Base-by-base conservation (phyloP, 2,329 filamentous ascomycete genomes). In the Rhynchosporium agropyri region DNA sequence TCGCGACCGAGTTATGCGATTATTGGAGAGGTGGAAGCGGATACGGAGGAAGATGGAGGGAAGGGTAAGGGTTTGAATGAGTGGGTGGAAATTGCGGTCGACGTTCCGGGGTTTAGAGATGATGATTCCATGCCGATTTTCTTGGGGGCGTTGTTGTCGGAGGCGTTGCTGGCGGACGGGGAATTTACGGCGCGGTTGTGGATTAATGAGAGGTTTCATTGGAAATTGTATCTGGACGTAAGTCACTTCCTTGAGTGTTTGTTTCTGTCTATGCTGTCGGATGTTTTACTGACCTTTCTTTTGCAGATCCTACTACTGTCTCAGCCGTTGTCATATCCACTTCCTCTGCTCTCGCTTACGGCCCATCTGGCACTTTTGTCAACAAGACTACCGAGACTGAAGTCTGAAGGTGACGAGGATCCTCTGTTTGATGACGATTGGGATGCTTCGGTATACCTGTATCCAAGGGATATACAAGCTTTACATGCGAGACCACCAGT, bases 371-470 rank as follows among this genome's bases (percentile, higher is more conserved):
- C 95, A 3, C 89, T 99, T 53, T 87, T 97, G 66, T 88, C 91
- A 36, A 94, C 95, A 6, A 88, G 90, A 67, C 82, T 98, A 2
- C 95, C 95, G 7, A 84, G 87, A 31, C 82, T 97, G 58, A 91
- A 91, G 75, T 97, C 93, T 1, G 90, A 96, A 76, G 85, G 86
- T 63, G 94, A 98, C 77, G 95, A 99, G 79, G 95, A 99, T 71
- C 95, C 95, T 12, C 88, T 97, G 74, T 99, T 99, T 77, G 90
- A 97, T 79, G 95, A 99, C 78, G 95, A 99, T 79, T 99, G 95
- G 95, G 91, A 90, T 67, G 90, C 89, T 15, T 88, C 92, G 0
- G 83, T 86, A 20, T 88, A 87, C 62, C 80, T 99, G 36, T 99
- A 96, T 78, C 68, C 71, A 63, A 58, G 71, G 69, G 55, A 60